Evolutionary conservation across 805 yeast species (phyloP).

Genomic region (Yamadazyma olivae): DNA sequence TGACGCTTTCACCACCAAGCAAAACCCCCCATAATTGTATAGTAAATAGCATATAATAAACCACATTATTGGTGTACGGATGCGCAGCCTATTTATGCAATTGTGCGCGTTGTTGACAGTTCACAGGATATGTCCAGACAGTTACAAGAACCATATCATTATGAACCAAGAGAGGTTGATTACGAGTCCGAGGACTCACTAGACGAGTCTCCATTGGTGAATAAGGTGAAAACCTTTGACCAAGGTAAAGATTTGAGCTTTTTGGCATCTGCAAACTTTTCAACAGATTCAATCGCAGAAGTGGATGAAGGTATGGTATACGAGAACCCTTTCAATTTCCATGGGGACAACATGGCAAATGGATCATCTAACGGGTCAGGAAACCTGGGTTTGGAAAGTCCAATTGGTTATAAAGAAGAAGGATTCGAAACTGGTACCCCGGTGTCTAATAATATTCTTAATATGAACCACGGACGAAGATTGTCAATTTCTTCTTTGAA

Average conservation of each 20-base stretch:
- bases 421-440: background rate
- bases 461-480: conserved; percentile 13
- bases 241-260: conserved; percentile 21
- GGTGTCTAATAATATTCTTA: background rate
- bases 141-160: conserved; percentile 2
- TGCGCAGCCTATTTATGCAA: no score
- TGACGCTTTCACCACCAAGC: conserved; percentile 40
- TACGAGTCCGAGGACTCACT: conserved; percentile 7
- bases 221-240: conserved; percentile 1
- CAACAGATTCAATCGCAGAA: conserved; percentile 20
- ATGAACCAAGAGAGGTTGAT: conserved; percentile 1
- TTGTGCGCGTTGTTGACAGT: background rate
- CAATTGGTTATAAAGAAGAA: background rate
- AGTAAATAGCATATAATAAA: no score
- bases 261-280: conserved; percentile 39
- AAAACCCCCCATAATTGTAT: conserved; percentile 29
- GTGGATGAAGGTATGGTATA: conserved; percentile 7
- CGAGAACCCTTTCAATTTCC: background rate
- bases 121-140: background rate
- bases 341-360: no score
- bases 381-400: background rate
- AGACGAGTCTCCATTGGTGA: conserved; percentile 7
- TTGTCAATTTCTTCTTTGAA: conserved; percentile 19
- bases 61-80: no score
- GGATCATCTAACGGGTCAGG: background rate